Evolutionary conservation across 2,329 filamentous ascomycete genomes (phyloP).

Genomic region (Pseudogymnoascus sp.): DNA sequence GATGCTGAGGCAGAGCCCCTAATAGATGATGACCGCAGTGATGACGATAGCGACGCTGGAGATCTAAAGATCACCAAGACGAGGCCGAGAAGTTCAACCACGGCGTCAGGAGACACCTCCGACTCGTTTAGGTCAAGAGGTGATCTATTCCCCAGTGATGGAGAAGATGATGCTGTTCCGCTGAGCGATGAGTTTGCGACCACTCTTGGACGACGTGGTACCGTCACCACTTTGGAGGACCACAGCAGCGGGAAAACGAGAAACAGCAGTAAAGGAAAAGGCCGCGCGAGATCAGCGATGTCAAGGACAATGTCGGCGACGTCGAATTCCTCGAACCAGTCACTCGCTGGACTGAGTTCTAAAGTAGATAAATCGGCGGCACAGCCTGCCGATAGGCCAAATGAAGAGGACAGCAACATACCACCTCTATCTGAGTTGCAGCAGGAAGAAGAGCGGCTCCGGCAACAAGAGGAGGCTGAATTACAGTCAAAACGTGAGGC

Average conservation of each 20-base stretch:
- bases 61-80: conserved; percentile 23
- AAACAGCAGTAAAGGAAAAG: conserved; percentile 50
- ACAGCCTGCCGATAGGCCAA: conserved; percentile 20
- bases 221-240: conserved; percentile 52
- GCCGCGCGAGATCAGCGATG: conserved; percentile 32
- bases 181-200: conserved; percentile 89
- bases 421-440: conserved; percentile 45
- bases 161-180: conserved; percentile 81
- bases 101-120: conserved; percentile 69
- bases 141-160: conserved; percentile 84
- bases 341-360: conserved; percentile 15
- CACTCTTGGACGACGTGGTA: conserved; percentile 64
- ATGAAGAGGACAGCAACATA: conserved; percentile 23
- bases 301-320: conserved; percentile 49
- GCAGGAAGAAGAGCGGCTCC: conserved; percentile 41
- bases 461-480: conserved; percentile 43
- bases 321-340: conserved; percentile 21
- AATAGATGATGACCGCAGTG: conserved; percentile 53
- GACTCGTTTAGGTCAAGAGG: conserved; percentile 82
- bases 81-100: conserved; percentile 67
- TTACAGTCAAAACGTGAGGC: conserved; percentile 45
- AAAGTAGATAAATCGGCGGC: conserved; percentile 27
- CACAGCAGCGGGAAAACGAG: conserved; percentile 58
- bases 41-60: conserved; percentile 23
- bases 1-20: conserved; percentile 60